A percentile compares a stretch with the other conserved stretches of the same genome.
phyloP scores from a whole-genome alignment of 2,329 filamentous ascomycete genomes.

The Fusarium annulatum region DNA sequence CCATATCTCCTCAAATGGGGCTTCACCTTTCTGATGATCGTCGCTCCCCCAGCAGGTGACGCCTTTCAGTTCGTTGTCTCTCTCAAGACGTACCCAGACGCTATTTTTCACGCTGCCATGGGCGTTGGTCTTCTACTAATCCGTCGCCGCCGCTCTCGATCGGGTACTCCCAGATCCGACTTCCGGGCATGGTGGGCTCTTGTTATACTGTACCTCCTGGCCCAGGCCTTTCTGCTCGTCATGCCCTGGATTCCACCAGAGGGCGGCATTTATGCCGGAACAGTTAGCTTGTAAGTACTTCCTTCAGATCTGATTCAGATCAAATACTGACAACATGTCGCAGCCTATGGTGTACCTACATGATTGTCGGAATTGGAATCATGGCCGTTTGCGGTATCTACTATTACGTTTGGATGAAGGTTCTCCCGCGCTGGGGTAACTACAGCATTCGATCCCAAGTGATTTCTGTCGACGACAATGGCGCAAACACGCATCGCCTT shows the following conservation, averaged over 20 bases:
- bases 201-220: constrained; percentile 68
- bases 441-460: constrained; percentile 68
- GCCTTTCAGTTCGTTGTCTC: constrained; percentile 69
- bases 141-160: constrained; percentile 62
- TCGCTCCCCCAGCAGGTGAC: constrained; percentile 70
- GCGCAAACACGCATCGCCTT: constrained; percentile 58
- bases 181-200: constrained; percentile 70
- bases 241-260: constrained; percentile 79
- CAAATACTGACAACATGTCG: constrained; percentile 64
- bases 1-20: constrained; percentile 69
- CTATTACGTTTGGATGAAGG: constrained; percentile 68
- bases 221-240: constrained; percentile 70
- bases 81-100: constrained; percentile 67
- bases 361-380: background rate
- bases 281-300: constrained; percentile 70
- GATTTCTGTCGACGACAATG: constrained; percentile 54
- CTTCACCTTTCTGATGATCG: constrained; percentile 69
- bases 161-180: constrained; percentile 59
- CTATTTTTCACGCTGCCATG: constrained; percentile 68
- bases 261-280: constrained; percentile 67
- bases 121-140: constrained; percentile 68
- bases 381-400: constrained; percentile 62
- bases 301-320: constrained; percentile 53
- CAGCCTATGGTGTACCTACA: constrained; percentile 53
- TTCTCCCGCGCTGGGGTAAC: constrained; percentile 61